Percentiles rank a stretch among this genome's conserved stretches.
Evolutionary conservation across 805 yeast genomes (phyloP).

Genomic region (Vanderwaltozyma tropicalis): DNA sequence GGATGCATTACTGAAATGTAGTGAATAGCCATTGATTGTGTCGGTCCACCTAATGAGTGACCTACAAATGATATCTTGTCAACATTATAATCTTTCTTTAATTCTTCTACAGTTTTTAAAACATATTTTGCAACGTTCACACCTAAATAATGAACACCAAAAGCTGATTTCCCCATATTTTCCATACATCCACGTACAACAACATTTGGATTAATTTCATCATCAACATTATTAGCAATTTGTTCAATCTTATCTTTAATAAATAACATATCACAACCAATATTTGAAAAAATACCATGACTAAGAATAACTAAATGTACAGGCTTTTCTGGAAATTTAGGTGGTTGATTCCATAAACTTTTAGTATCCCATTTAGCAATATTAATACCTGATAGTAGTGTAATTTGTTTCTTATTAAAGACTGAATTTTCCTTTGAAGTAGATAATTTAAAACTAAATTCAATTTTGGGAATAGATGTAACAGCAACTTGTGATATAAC

Average conservation of each 20-base stretch:
- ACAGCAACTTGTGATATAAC: constrained; percentile 73
- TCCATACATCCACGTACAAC: constrained; percentile 76
- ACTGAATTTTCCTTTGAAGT: constrained; percentile 1
- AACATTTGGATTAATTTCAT: constrained; percentile 37
- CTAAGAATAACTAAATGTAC: constrained; percentile 78
- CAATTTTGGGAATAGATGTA: constrained; percentile 54
- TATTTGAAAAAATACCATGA: constrained; percentile 87
- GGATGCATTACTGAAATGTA: constrained; percentile 55
- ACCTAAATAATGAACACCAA: constrained; percentile 81
- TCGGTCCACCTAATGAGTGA: constrained; percentile 89
- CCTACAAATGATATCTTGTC: constrained; percentile 74
- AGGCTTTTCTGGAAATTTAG: constrained; percentile 40
- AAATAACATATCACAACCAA: constrained; percentile 82
- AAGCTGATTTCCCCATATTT: constrained; percentile 79
- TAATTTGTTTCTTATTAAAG: neutral
- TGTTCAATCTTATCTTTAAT: constrained; percentile 69
- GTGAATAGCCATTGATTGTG: constrained; percentile 84
- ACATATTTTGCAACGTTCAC: constrained; percentile 68
- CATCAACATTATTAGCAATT: constrained; percentile 11
- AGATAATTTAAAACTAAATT: constrained; percentile 48
- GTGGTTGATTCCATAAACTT: constrained; percentile 69
- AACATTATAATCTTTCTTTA: constrained; percentile 35
- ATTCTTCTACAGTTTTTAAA: constrained; percentile 35
- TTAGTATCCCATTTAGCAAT: constrained; percentile 43
- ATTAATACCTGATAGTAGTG: constrained; percentile 4